A percentile compares a stretch with the other conserved stretches of the same genome.
These are phyloP conservation scores for Didymella exigua DNA, from an alignment of 2,329 filamentous ascomycete species.

Conservation along the genomic window DNA sequence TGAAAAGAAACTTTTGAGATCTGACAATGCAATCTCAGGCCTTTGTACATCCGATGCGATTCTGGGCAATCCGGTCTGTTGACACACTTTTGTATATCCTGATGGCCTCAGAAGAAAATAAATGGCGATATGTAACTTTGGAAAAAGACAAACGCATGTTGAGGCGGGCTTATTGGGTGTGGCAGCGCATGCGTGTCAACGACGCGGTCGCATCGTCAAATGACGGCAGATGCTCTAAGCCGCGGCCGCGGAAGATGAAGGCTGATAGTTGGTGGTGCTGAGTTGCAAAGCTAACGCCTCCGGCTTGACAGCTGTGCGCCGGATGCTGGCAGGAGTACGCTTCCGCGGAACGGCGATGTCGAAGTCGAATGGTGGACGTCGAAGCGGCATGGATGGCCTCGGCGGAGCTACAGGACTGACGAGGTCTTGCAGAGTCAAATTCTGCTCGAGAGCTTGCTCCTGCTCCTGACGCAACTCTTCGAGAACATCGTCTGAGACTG, in stretches of 20 bases:
- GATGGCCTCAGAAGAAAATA: background rate
- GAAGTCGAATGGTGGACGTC: background rate
- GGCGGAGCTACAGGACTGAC: background rate
- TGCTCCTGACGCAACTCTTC: constrained; percentile 7
- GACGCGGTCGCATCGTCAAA: background rate
- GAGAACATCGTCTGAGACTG: background rate
- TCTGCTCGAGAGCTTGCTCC: constrained; percentile 6
- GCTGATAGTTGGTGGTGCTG: background rate
- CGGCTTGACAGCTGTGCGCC: background rate
- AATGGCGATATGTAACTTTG: background rate
- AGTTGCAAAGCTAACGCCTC: constrained; percentile 2
- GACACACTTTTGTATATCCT: background rate
- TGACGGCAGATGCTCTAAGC: background rate
- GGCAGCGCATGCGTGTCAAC: background rate
- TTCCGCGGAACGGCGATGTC: background rate
- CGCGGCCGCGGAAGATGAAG: constrained; percentile 1
- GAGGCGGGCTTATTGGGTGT: background rate
- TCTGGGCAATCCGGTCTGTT: background rate
- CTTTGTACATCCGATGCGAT: no score
- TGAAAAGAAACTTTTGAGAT: background rate
- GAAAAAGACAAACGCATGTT: background rate
- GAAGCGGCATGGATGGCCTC: background rate
- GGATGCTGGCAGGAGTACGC: background rate
- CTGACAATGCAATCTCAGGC: background rate
- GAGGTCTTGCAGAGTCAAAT: constrained; percentile 1